Percentiles rank a stretch among this genome's conserved stretches.
Evolutionary conservation across 768 basidiomycete genomes (phyloP).

Genomic region (Tylopilus balloui): DNA sequence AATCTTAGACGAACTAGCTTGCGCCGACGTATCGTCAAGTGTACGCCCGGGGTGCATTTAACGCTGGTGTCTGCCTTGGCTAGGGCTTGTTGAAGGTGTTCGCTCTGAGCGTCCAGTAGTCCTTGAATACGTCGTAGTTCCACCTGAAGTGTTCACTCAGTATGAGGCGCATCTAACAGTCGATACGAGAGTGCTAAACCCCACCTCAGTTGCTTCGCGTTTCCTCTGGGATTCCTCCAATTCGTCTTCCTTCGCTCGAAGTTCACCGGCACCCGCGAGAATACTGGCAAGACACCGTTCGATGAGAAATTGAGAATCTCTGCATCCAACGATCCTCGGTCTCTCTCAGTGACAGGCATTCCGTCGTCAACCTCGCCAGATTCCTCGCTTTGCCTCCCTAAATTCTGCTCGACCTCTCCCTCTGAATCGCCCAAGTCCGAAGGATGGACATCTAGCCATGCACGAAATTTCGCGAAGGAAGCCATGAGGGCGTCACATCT

Average conservation of each 20-base stretch:
- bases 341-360: conserved; percentile 4
- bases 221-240: conserved; percentile 15
- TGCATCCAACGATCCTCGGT: conserved; percentile 4
- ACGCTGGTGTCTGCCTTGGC: conserved; percentile 3
- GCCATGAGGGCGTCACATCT: conserved; percentile 27
- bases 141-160: conserved; percentile 14
- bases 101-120: conserved; percentile 15
- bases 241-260: conserved; percentile 17
- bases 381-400: conserved; percentile 15
- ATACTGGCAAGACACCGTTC: conserved; percentile 17
- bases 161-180: conserved; percentile 3
- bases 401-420: conserved; percentile 24
- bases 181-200: conserved; percentile 2
- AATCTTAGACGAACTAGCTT: neutral
- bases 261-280: conserved; percentile 15
- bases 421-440: conserved; percentile 22
- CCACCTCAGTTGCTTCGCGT: conserved; percentile 19
- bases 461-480: conserved; percentile 30
- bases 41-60: conserved; percentile 2
- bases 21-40: conserved; percentile 4
- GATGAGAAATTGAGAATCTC: conserved; percentile 5
- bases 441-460: conserved; percentile 20
- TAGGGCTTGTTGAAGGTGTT: conserved; percentile 18
- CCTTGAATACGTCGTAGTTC: conserved; percentile 15
- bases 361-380: conserved; percentile 9